A percentile compares a stretch with the other conserved stretches of the same genome.
These are phyloP conservation scores for Crithidia thermophila DNA, from an alignment of 208 protist genomes.

Conservation along the genomic window DNA sequence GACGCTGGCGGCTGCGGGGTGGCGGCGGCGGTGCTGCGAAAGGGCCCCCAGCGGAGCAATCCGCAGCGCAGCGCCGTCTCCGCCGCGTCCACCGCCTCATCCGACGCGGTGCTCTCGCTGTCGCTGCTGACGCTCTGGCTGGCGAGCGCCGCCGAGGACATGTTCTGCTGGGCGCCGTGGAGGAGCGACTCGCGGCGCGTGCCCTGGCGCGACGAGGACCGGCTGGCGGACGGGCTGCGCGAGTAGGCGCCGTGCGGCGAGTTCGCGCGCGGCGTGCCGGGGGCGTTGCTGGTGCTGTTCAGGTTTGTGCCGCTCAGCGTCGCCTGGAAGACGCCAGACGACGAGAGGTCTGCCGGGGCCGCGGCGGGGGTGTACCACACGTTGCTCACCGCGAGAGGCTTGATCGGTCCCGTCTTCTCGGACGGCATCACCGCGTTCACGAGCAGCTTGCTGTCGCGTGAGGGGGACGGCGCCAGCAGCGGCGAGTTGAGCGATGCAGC, in stretches of 20 bases:
- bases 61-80: slow-evolving; percentile 14
- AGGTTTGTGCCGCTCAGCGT: slow-evolving; percentile 14
- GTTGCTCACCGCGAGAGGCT: slow-evolving; percentile 5
- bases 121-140: slow-evolving; percentile 29
- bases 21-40: background rate
- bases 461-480: background rate
- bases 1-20: background rate
- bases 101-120: slow-evolving; percentile 31
- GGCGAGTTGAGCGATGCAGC: slow-evolving; percentile 4
- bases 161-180: slow-evolving; percentile 11
- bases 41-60: slow-evolving; percentile 33
- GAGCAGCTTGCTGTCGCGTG: slow-evolving; percentile 22
- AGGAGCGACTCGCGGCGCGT: slow-evolving; percentile 24
- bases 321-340: background rate
- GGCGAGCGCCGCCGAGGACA: slow-evolving; percentile 5
- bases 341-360: background rate
- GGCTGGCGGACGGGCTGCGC: slow-evolving; percentile 22
- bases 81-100: slow-evolving; percentile 28
- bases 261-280: slow-evolving; percentile 1
- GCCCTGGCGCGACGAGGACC: slow-evolving; percentile 23
- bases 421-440: slow-evolving; percentile 42
- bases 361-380: slow-evolving; percentile 19
- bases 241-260: slow-evolving; percentile 24
- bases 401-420: slow-evolving; percentile 33
- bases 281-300: slow-evolving; percentile 1